Percentiles rank a stretch among this genome's conserved stretches.
These are phyloP conservation scores for Phaeodactylum tricornutum DNA, from an alignment of 108 stramenopile genomes.

Conservation along the genomic window DNA sequence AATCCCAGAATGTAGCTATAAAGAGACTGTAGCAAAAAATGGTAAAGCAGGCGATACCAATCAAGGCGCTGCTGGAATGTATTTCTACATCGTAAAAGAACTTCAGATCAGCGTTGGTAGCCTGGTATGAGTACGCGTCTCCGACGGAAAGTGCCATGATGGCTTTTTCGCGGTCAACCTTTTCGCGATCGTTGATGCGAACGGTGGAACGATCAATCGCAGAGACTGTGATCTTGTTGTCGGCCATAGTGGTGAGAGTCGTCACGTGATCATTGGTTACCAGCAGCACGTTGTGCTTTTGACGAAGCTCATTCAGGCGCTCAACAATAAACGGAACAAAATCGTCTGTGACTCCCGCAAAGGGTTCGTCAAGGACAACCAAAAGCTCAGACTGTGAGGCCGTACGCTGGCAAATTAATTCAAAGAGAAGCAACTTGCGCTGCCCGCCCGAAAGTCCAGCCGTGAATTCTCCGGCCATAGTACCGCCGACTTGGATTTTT, in stretches of 20 bases:
- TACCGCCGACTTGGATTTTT: constrained; percentile 46
- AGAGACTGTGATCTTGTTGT: constrained; percentile 52
- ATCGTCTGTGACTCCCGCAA: constrained; percentile 65
- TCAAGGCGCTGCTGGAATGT: constrained; percentile 22
- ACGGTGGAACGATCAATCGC: constrained; percentile 54
- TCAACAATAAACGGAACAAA: constrained; percentile 55
- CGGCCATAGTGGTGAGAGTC: constrained; percentile 41
- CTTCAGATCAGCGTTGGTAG: constrained; percentile 26
- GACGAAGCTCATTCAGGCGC: constrained; percentile 36
- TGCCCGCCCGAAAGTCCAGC: constrained; percentile 58
- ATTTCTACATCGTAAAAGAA: constrained; percentile 61
- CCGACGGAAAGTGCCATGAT: constrained; percentile 41
- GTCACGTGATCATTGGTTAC: constrained; percentile 72
- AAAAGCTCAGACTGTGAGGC: constrained; percentile 26
- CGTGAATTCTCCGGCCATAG: constrained; percentile 61
- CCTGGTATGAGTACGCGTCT: constrained; percentile 25
- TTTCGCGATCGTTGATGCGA: constrained; percentile 30
- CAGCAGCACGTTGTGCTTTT: constrained; percentile 50
- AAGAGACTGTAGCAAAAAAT: constrained; percentile 33
- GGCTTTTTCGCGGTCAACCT: constrained; percentile 36
- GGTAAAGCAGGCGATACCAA: constrained; percentile 29
- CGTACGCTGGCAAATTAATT: constrained; percentile 48
- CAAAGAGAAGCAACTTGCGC: constrained; percentile 54
- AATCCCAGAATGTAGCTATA: constrained; percentile 43
- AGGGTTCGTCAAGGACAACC: constrained; percentile 56